These are phyloP conservation scores for Eimeria tenella DNA, from an alignment of 169 alveolate genomes.

Conservation along the genomic window DNA sequence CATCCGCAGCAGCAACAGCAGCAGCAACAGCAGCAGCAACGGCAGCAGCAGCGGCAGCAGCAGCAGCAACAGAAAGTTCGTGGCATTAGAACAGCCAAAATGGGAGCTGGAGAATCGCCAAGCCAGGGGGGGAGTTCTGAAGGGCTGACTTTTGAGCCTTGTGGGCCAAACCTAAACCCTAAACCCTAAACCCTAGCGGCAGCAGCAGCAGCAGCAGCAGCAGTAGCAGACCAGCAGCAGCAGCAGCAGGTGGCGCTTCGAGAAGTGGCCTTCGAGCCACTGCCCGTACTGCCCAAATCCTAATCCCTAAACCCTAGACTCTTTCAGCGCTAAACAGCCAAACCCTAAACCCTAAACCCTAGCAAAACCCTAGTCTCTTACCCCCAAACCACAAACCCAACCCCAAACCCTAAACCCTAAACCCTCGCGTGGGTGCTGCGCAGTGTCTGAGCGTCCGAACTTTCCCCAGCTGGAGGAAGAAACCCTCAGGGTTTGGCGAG, in stretches of 20 bases:
- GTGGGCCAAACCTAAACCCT: neutral
- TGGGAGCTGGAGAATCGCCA: neutral
- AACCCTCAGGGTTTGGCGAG: conserved; percentile 49
- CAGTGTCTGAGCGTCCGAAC: conserved; percentile 74
- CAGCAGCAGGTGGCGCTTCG: too few relatives aligned
- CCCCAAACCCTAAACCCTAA: neutral
- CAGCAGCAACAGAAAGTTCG: neutral
- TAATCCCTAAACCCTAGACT: too few relatives aligned
- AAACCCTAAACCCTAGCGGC: neutral
- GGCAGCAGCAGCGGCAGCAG: neutral
- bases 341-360: neutral
- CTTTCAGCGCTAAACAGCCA: neutral
- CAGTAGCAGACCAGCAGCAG: too few relatives aligned
- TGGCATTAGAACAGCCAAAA: neutral
- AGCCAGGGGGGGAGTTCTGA: neutral
- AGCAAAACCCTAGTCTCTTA: neutral
- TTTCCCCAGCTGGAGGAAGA: conserved; percentile 68
- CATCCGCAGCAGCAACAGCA: neutral
- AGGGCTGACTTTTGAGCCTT: neutral
- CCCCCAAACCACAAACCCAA: neutral
- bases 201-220: too few relatives aligned
- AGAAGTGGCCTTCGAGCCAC: too few relatives aligned
- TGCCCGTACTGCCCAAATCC: too few relatives aligned
- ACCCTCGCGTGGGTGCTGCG: neutral
- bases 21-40: neutral